Evolutionary conservation across 2,329 filamentous ascomycete genomes (phyloP).

Genomic region (Aspergillus pseudoterreus): DNA sequence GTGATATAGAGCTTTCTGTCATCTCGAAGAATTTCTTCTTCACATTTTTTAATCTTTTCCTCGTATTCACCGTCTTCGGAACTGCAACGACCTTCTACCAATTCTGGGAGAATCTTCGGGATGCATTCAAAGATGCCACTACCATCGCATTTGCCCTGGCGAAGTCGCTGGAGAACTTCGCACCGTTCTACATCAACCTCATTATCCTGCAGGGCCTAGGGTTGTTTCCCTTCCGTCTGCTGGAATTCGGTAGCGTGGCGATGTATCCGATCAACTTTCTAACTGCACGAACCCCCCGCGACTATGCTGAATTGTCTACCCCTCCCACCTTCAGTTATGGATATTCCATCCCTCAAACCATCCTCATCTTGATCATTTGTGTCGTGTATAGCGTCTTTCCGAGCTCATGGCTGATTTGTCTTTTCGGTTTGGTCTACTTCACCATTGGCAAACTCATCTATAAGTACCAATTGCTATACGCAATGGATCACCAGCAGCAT

Average conservation of each 20-base stretch:
- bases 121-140: conserved; percentile 74
- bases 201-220: conserved; percentile 93
- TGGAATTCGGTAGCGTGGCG: conserved; percentile 82
- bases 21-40: conserved; percentile 99
- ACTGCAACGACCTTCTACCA: conserved; percentile 72
- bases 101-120: conserved; percentile 61
- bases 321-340: conserved; percentile 92
- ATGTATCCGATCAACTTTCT: conserved; percentile 78
- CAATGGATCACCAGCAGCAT: conserved; percentile 81
- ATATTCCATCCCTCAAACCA: conserved; percentile 87
- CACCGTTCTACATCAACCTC: conserved; percentile 87
- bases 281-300: conserved; percentile 80
- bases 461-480: conserved; percentile 86
- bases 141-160: conserved; percentile 74
- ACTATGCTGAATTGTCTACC: conserved; percentile 75
- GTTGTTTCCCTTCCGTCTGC: conserved; percentile 83
- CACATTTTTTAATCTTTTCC: conserved; percentile 97
- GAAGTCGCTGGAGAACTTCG: conserved; percentile 67
- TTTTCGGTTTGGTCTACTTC: conserved; percentile 68
- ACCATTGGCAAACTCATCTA: conserved; percentile 43
- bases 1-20: conserved; percentile 88
- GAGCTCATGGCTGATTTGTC: conserved; percentile 73
- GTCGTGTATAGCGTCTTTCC: conserved; percentile 88
- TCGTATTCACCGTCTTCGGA: conserved; percentile 85
- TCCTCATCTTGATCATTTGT: conserved; percentile 92